Conservation (phyloP, 306 rosid species). For the Vicia faba region DNA sequence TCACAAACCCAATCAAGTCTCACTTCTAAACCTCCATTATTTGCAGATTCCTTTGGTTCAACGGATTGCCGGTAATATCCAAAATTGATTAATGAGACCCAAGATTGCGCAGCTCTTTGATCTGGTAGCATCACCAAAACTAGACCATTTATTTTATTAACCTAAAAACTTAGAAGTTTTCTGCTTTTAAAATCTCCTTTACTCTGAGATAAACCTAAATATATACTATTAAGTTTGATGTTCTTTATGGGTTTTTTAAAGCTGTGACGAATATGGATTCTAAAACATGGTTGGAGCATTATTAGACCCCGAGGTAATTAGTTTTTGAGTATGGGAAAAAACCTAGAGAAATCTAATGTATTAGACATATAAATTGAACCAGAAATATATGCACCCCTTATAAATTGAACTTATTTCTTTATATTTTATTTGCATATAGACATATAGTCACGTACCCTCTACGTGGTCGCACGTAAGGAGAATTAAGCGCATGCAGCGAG, state of each 20-base stretch:
- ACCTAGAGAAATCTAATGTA: constrained; percentile 38
- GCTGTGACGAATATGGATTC: constrained; percentile 15
- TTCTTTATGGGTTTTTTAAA: constrained; percentile 34
- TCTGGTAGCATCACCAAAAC: constrained; percentile 27
- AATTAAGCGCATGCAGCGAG: constrained; percentile 38
- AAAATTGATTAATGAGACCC: neutral
- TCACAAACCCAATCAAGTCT: constrained; percentile 84
- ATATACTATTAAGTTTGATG: constrained; percentile 32
- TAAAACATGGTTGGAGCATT: constrained; percentile 30
- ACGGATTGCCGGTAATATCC: constrained; percentile 66
- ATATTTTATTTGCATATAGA: no score
- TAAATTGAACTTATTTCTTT: no score
- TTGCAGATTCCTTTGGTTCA: constrained; percentile 75
- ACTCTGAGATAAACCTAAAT: constrained; percentile 18
- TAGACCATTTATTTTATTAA: constrained; percentile 20
- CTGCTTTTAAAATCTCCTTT: constrained; percentile 35
- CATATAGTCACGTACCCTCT: no score
- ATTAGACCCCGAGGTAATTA: constrained; percentile 18
- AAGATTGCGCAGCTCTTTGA: constrained; percentile 38
- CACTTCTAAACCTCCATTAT: constrained; percentile 75
- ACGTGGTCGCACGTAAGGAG: neutral
- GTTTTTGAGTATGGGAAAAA: constrained; percentile 7
- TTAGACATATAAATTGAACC: constrained; percentile 31
- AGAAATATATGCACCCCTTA: neutral
- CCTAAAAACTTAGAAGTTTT: neutral